Evolutionary conservation across 768 basidiomycete species (phyloP), one percentile per base, ranked within the genome.

Genomic region (Tulasnella calospora): DNA sequence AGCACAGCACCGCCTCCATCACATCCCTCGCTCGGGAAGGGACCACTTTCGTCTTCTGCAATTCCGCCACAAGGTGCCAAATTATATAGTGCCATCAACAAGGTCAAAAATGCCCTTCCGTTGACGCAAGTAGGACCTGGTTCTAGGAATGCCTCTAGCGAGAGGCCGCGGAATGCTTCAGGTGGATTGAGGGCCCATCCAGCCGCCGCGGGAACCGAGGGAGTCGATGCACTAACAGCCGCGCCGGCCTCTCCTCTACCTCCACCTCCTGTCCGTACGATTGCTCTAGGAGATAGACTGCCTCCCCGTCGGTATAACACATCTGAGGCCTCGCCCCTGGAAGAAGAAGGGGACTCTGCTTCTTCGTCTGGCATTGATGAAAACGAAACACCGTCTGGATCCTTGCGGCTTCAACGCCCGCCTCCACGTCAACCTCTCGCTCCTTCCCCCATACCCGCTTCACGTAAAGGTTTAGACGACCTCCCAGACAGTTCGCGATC

Each of bases 251-350:
- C 71, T 3, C 71, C 71, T n/a, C n/a, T 71, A 33, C 92, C 89
- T 0, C 93, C 93, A 0, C 93, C 93, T 0, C 93, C 93, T 0
- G 92, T 90, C 0, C 91, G 93, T 7, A 91, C 86, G 0, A 93
- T 94, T 69, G 92, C 85, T 0, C 85, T 88, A 0, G 91, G 92
- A 0, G 91, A 91, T 80, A 92, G 89, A 81, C 86, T 93, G 21
- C 92, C 93, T 8, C 88, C 91, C 2, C 83, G 89, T 35, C 88
- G 91, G 36, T 87, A 87, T 82, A 1, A 84, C 86, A 0, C 86
- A 87, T 74, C 81, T 84, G 76, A 77, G 89, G 84, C 51, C 86
- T 87, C 40, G 84, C 88, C 79, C 84, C 84, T 83, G 0, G 84
- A 83, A 19, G 83, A 83, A 23, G 85, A 83, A 3, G 85, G 85